Conservation (phyloP, 202 grass and related monocot species). For the Carex arenaria region DNA sequence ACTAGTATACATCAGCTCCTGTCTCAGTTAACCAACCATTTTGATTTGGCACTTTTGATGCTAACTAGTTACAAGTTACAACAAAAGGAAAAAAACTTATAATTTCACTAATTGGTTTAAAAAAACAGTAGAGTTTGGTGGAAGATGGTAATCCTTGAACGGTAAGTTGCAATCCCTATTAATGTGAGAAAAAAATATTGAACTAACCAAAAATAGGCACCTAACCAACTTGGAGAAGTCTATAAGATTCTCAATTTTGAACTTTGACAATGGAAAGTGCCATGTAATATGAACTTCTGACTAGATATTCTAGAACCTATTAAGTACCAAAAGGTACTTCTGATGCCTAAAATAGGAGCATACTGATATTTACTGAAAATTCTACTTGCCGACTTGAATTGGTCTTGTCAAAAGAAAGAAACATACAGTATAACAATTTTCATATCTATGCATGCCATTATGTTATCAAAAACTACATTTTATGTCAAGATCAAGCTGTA, state of each 20-base stretch:
- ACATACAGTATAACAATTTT: background rate
- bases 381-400: conserved; percentile 8
- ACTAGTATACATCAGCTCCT: background rate
- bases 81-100: background rate
- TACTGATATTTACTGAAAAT: background rate
- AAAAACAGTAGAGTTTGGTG: background rate
- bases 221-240: background rate
- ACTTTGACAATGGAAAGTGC: conserved; percentile 15
- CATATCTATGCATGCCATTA: background rate
- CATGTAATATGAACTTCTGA: conserved; percentile 11
- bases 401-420: conserved; percentile 5
- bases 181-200: conserved; percentile 12
- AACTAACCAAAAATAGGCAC: conserved; percentile 4
- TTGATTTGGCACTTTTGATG: background rate
- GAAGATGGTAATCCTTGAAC: conserved; percentile 4
- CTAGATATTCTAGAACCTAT: background rate
- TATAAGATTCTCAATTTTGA: conserved; percentile 19
- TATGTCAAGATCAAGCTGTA: background rate
- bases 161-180: conserved; percentile 7
- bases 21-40: background rate
- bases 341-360: background rate
- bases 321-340: background rate
- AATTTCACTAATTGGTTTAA: background rate
- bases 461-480: background rate
- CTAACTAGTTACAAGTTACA: background rate